Base-by-base conservation (phyloP, 805 yeast species). In the Metschnikowia cubensis region DNA sequence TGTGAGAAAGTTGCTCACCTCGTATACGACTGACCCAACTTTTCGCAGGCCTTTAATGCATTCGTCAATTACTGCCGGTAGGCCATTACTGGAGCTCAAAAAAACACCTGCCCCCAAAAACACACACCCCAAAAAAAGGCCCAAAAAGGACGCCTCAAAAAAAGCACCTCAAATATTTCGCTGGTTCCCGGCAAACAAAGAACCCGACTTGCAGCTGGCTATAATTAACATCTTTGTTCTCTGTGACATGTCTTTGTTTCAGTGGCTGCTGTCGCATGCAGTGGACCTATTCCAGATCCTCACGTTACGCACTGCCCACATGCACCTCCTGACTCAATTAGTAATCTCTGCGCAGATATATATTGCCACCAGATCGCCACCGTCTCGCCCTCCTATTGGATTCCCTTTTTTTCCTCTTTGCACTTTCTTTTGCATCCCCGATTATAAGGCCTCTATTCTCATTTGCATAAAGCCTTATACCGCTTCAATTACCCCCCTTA, bases 351-450 rank as follows among this genome's bases (percentile, higher is more conserved):
- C 42, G 46, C 48, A 34, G 40, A 11, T 37, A 42, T 50, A 50
- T 50, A 50, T 49, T 46, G 52, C 52, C 52, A 50, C 52, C 50
- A 36, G 35, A 42, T 44, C 47, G 47, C 47, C 47, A 43, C 47
- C 15, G 35, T 7, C 14, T 17, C 13, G 8, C 14, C 1, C 6
- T 17, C 17, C 20, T 8, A 17, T 13, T 3, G 29, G 13, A 4
- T 15, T 21, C 6, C 8, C 6, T 10, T 44, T 18, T 44, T 25
- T 29, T 38, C 29, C 35, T 17, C 13, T 13, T 4, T 20, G 31
- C 33, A 17, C 39, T 25, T 36, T 29, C 33, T 35, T 43, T 25
- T 43, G 35, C 46, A 43, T n/a, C 33, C 40, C 15, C 10, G 6
- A 33, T 42, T 13, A 20, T 14, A 42, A 42, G 31, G 34, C 34